A percentile compares a stretch with the other conserved stretches of the same genome.
Evolutionary conservation across 2,329 filamentous ascomycete genomes (phyloP).

Genomic region (Cytospora piceae): DNA sequence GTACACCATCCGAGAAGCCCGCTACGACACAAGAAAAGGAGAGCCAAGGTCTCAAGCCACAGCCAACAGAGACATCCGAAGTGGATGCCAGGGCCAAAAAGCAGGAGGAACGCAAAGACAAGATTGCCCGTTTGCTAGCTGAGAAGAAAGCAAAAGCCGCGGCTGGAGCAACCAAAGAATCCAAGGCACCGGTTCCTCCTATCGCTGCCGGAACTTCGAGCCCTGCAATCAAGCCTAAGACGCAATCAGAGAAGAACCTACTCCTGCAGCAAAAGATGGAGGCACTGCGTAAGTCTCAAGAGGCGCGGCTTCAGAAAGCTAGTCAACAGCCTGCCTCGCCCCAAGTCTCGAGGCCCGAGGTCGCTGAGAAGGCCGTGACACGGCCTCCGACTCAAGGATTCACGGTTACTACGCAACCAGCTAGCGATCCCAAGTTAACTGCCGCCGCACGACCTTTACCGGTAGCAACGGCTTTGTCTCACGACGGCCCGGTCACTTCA

Average conservation of each 20-base stretch:
- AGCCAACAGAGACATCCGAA: conserved; percentile 1
- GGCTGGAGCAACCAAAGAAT: conserved; percentile 32
- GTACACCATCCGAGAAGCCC: conserved; percentile 9
- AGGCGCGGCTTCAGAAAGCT: conserved; percentile 46
- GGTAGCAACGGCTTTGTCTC: not conserved
- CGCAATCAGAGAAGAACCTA: conserved; percentile 71
- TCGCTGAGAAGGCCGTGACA: not conserved
- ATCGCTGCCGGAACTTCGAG: conserved; percentile 20
- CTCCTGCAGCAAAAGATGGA: conserved; percentile 79
- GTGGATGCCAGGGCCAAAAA: conserved; percentile 38
- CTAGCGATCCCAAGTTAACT: not conserved
- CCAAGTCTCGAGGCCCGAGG: conserved; percentile 20
- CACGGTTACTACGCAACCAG: conserved; percentile 15
- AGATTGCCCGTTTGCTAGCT: conserved; percentile 76
- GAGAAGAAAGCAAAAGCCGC: conserved; percentile 64
- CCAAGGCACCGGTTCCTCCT: conserved; percentile 10
- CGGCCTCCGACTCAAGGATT: conserved; percentile 6
- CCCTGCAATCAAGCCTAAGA: conserved; percentile 42
- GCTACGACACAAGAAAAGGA: conserved; percentile 1
- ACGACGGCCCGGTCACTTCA: not conserved
- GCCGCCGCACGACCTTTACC: not conserved
- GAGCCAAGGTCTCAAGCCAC: conserved; percentile 3
- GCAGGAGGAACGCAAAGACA: conserved; percentile 71
- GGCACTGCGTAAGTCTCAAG: conserved; percentile 63
- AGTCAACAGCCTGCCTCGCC: conserved; percentile 33